Evolutionary conservation across 2,329 filamentous ascomycete genomes (phyloP), one percentile per base, ranked within the genome.

Genomic region (Clonostachys sp.): DNA sequence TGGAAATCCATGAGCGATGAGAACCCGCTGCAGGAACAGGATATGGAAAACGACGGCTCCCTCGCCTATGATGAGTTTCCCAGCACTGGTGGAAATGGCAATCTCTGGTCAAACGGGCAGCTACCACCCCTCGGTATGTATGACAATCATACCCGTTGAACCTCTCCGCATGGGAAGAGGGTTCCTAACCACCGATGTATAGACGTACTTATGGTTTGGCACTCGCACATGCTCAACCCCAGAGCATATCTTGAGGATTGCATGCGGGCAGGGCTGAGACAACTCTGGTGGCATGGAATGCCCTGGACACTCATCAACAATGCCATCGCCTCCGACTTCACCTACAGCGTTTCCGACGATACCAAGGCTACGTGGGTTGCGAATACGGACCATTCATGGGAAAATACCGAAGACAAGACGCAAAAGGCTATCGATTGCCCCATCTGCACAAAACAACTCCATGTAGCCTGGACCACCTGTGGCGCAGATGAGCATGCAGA

Each of bases 151-250:
- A 30, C 24, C 6, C 8, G 24, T 10, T 30, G 24, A 30, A 10
- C 3, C 24, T 10, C 24, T 4, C 24, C 9, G 9, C 3, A 30
- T 3, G 8, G 10, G 9, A 30, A 30, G 24, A 10, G 3, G 24
- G 9, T 30, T 30, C 9, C 24, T 30, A 30, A 30, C 8, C 9
- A 18, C 12, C 36, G 36, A n/a, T 39, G 14, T n/a, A 81, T 85
- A 74, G 87, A 91, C 64, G 80, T 91, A 1, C 64, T 91, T 17
- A 87, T 91, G 84, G 83, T 91, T 0, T 88, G 85, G 83, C 88
- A 92, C 62, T 71, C 86, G 0, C 87, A 89, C 57, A 85, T 89
- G 80, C 77, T 92, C 4, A 91, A 91, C 55, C 88, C 88, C 0
- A 73, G 84, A 39, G 72, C 70, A 16, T 91, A 84, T 58, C 75